Base-by-base conservation (phyloP, 495 filamentous ascomycete genomes). In the Penicillium fimorum region DNA sequence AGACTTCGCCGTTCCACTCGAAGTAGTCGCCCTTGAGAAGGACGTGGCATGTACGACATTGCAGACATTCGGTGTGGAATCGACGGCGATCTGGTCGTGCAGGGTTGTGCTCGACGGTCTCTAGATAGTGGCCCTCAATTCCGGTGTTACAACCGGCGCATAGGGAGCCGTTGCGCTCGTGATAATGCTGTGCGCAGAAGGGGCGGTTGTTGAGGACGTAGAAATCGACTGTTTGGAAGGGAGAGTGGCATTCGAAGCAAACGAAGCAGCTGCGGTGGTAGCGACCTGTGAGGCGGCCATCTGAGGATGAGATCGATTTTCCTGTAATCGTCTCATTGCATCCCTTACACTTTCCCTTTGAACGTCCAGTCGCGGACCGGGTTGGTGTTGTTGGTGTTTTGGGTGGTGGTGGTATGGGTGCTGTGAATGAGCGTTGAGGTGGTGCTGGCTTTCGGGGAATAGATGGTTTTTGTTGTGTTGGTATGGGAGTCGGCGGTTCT, bases 251-350 rank as follows among this genome's bases (percentile, higher is more conserved):
- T 7, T 88, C 90, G 4, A 83, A 83, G 77, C 94, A 98, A 5
- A 93, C 89, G 68, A 98, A 97, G 65, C 94, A 98, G 13, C 85
- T 79, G 61, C 92, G 92, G 71, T 98, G 94, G 64, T 96, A 98
- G 35, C 91, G 85, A 1, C 94, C 94, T 2, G 92, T 96, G 5
- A 98, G 80, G 43, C 93, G 88, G 20, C 95, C 95, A 59, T 97
- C 94, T 1, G 92, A 92, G 13, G 90, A 94, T 27, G 92, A 94
- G 45, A 98, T 84, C 0, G 92, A 96, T 69, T 96, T 97, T 18
- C 94, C 94, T 42, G 81, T 82, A 64, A 98, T 98, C 8, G 76
- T 71, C 53, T 87, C 79, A 27, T 82, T 76, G 68, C 94, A 98
- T 3, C 89, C 90, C 51, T 91, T 87, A 71, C 94, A 98, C 46